Evolutionary conservation across 139 green algal genomes (phyloP).

Genomic region (Tetradesmus lagerheimii): DNA sequence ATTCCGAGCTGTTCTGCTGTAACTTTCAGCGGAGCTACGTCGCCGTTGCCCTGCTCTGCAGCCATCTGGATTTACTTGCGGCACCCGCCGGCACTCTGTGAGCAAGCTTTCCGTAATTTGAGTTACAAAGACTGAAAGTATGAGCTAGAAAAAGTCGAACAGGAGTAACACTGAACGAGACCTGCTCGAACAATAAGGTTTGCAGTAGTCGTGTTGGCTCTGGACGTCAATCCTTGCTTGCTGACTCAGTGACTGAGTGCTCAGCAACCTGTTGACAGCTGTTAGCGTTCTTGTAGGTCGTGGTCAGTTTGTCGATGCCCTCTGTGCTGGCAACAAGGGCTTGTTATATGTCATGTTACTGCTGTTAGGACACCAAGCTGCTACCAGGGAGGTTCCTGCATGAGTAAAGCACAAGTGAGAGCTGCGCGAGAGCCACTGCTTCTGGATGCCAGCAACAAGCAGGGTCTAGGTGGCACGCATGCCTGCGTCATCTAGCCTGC

Average conservation of each 20-base stretch:
- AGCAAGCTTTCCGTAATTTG: no score
- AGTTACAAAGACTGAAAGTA: no score
- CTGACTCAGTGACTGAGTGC: neutral
- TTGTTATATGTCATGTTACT: neutral
- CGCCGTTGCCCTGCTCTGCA: neutral
- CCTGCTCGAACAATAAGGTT: neutral
- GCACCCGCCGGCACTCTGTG: neutral
- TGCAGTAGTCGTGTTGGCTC: neutral
- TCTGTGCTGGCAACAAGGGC: neutral
- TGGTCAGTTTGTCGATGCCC: no score
- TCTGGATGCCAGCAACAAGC: no score
- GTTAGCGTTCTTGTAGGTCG: no score
- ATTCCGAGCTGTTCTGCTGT: conserved; percentile 82
- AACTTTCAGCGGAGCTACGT: conserved; percentile 61
- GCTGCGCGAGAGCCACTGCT: no score
- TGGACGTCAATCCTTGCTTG: neutral
- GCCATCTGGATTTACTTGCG: neutral
- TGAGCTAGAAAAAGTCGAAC: no score
- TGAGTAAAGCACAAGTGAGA: no score
- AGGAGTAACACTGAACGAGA: neutral
- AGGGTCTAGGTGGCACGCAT: no score
- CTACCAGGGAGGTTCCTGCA: no score
- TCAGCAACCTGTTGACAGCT: no score
- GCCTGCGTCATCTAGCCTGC: no score
- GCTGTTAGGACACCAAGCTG: neutral